Base-by-base conservation (phyloP, 768 basidiomycete species). In the Lyophyllum decastes region DNA sequence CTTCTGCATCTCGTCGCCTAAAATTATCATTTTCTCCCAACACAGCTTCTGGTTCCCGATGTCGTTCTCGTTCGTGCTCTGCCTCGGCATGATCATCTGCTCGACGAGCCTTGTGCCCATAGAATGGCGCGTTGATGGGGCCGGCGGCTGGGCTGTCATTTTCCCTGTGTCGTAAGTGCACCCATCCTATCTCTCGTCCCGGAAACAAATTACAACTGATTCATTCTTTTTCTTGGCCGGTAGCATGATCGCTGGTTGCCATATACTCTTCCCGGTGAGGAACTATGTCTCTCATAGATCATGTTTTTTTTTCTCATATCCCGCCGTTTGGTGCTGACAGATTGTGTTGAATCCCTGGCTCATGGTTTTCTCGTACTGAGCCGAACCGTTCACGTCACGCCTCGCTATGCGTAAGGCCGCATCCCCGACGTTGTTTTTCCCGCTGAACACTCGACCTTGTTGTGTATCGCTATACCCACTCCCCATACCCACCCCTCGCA, bases 261-360 rank as follows among this genome's bases (percentile, higher is more conserved):
- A 92, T 65, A 79, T 90, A 25, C 68, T 91, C 49, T 89, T 84
- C 72, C 92, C 92, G 33, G 87, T 88, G 67, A 64, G 82, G 73
- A 38, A 14, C 43, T 34, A 5, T 44, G 3, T 35, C 35, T 3
- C 16, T 16, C 9, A 17, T 11, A 6, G 49, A 51, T 46, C 48
- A 17, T 26, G 54, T 44, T 50, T 35, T n/a, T 17, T 51, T 19
- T 50, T 47, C 57, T 46, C 41, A 58, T 24, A 25, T 57, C 47
- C 47, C 40, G 6, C 35, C 22, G 27, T 21, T 33, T 26, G 41
- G 12, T 19, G 17, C 50, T 24, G 56, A 51, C 60, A 81, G 78
- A 80, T 79, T 61, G 73, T 76, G 45, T 62, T 73, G 48, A 75
- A 78, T 59, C 81, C 81, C 4, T 82, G 80, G 80, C 68, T 82